Evolutionary conservation across 2,329 filamentous ascomycete genomes (phyloP).

Genomic region (Tolypocladium guangdongense): DNA sequence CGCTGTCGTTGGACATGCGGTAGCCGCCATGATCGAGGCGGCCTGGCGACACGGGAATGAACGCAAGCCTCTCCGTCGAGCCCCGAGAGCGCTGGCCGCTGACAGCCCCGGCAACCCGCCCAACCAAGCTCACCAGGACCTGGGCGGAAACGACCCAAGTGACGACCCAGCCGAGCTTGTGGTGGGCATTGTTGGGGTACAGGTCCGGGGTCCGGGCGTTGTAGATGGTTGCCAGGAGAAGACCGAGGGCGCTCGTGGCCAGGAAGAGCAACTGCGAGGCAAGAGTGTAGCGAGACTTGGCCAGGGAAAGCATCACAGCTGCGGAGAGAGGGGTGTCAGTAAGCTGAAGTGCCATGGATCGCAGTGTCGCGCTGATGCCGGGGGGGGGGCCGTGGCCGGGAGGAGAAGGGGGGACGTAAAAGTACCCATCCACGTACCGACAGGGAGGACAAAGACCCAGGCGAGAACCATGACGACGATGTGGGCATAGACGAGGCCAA

Average conservation of each 20-base stretch:
- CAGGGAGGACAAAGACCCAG: conserved; percentile 64
- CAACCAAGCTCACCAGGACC: conserved; percentile 55
- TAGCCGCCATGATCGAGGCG: conserved; percentile 36
- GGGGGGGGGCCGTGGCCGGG: not conserved
- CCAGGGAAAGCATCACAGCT: conserved; percentile 82
- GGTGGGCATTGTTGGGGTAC: conserved; percentile 79
- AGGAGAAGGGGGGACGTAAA: not conserved
- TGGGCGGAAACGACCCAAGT: conserved; percentile 64
- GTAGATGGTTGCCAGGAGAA: conserved; percentile 60
- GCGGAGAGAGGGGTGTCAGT: conserved; percentile 1
- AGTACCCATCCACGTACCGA: conserved; percentile 44
- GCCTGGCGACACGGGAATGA: conserved; percentile 51
- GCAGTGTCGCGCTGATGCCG: conserved; percentile 2
- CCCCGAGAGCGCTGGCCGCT: not conserved
- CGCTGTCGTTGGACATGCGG: conserved; percentile 60
- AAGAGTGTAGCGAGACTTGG: conserved; percentile 64
- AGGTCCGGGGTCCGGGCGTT: conserved; percentile 74
- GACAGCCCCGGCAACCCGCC: conserved; percentile 35
- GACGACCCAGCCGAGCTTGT: conserved; percentile 76
- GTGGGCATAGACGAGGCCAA: conserved; percentile 53
- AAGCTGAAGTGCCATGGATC: not conserved
- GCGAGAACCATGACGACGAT: conserved; percentile 58
- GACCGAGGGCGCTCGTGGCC: conserved; percentile 48
- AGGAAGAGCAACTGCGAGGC: conserved; percentile 58
- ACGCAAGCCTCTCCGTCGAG: conserved; percentile 41